phyloP scores from a whole-genome alignment of 2,329 filamentous ascomycete genomes.

The Beauveria scarabaeidicola region DNA sequence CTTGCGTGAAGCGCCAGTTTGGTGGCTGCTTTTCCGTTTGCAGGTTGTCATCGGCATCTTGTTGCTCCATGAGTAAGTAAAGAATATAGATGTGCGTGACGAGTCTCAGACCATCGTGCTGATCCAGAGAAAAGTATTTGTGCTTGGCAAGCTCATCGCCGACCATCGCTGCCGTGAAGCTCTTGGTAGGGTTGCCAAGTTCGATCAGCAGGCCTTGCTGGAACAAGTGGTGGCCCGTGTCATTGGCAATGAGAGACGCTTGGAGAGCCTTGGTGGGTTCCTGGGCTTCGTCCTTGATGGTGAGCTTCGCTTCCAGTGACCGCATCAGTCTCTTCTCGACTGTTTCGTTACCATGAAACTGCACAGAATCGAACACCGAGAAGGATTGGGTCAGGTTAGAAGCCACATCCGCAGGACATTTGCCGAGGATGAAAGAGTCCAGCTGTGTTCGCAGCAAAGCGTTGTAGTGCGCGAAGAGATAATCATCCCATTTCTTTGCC shows the following conservation, averaged over 20 bases:
- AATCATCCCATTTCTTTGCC: constrained; percentile 75
- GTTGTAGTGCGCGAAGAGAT: constrained; percentile 81
- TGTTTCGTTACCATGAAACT: constrained; percentile 46
- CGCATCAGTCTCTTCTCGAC: constrained; percentile 52
- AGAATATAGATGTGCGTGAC: constrained; percentile 59
- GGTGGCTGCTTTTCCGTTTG: constrained; percentile 8
- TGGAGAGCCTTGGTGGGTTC: constrained; percentile 68
- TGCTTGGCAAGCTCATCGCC: constrained; percentile 26
- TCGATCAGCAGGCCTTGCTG: constrained; percentile 43
- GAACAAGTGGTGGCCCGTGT: constrained; percentile 47
- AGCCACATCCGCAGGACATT: constrained; percentile 44
- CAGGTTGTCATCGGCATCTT: constrained; percentile 25
- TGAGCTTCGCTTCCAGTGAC: constrained; percentile 47
- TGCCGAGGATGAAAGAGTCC: constrained; percentile 56
- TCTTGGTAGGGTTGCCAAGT: background rate
- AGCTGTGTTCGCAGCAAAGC: constrained; percentile 74
- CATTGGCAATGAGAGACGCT: constrained; percentile 61
- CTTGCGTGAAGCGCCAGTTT: constrained; percentile 41
- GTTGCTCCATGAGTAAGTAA: constrained; percentile 56
- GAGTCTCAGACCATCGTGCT: constrained; percentile 59
- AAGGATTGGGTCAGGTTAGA: constrained; percentile 50
- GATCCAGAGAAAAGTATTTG: constrained; percentile 45
- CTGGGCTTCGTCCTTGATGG: constrained; percentile 49
- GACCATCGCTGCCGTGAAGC: constrained; percentile 16
- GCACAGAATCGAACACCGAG: constrained; percentile 54